A percentile compares a stretch with the other conserved stretches of the same genome.
Evolutionary conservation across 2,329 filamentous ascomycete genomes (phyloP).

Genomic region (Colletotrichum navitas): DNA sequence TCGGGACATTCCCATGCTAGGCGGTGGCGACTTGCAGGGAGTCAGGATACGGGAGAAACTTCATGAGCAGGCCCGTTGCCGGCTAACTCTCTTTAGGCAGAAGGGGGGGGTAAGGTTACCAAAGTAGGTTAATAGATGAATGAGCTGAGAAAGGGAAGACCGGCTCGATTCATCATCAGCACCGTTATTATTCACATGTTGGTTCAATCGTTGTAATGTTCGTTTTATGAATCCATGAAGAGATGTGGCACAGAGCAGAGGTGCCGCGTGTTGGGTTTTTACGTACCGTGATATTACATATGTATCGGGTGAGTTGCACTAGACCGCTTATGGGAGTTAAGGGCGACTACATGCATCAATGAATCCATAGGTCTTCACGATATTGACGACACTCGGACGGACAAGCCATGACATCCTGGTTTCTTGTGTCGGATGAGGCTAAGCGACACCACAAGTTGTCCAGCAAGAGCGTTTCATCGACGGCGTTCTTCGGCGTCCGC

Average conservation of each 20-base stretch:
- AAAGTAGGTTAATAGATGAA: not conserved
- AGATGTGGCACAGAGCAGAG: too few relatives aligned
- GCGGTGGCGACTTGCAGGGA: conserved; percentile 23
- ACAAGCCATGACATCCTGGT: conserved; percentile 15
- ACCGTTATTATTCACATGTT: not conserved
- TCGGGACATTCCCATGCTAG: conserved; percentile 14
- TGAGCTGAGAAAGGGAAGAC: not conserved
- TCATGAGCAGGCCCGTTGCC: conserved; percentile 20
- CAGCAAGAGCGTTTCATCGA: conserved; percentile 23
- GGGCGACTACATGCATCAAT: too few relatives aligned
- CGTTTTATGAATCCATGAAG: not conserved
- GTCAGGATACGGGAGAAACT: conserved; percentile 10
- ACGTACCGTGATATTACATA: too few relatives aligned
- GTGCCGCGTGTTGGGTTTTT: too few relatives aligned
- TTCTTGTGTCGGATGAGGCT: not conserved
- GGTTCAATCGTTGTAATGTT: not conserved
- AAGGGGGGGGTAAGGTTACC: too few relatives aligned
- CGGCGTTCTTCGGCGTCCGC: not conserved
- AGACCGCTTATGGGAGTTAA: too few relatives aligned
- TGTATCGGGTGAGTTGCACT: too few relatives aligned
- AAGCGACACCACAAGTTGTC: conserved; percentile 15
- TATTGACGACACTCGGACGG: conserved; percentile 9
- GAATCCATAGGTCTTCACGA: not conserved
- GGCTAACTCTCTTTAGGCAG: not conserved
- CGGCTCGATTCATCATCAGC: not conserved